Percentiles rank a stretch among this genome's conserved stretches.
Conservation (phyloP, 73 alveolate species). For the Tetrahymena elliotti region DNA sequence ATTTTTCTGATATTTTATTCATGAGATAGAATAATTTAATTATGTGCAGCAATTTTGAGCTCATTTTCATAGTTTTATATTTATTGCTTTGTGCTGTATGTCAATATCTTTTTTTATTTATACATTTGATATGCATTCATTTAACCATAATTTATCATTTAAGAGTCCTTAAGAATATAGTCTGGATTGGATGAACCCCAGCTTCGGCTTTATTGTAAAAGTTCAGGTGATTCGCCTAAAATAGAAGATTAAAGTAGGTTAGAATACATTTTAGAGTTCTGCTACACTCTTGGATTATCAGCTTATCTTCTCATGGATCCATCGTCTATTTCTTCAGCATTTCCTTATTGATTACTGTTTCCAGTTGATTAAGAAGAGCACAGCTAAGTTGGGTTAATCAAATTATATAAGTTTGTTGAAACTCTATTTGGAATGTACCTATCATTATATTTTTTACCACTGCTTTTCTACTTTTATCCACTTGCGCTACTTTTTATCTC, state of each 20-base stretch:
- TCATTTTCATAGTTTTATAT: background rate
- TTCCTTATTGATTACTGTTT: background rate
- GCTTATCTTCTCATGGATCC: background rate
- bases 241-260: background rate
- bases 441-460: background rate
- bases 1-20: conserved; percentile 55
- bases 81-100: background rate
- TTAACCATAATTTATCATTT: background rate
- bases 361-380: background rate
- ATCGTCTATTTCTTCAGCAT: background rate
- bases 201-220: background rate
- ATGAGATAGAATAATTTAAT: background rate
- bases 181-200: background rate
- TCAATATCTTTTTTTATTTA: background rate
- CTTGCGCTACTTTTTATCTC: background rate
- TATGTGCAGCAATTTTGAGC: background rate
- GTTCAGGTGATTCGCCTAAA: background rate
- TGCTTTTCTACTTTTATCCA: background rate
- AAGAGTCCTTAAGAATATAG: background rate
- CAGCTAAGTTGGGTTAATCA: background rate
- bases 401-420: background rate
- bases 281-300: background rate
- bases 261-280: background rate
- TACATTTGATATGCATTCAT: background rate
- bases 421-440: background rate